A percentile compares a stretch with the other conserved stretches of the same genome.
phyloP scores from a whole-genome alignment of 2,329 filamentous ascomycete species.

The Septoria linicola region DNA sequence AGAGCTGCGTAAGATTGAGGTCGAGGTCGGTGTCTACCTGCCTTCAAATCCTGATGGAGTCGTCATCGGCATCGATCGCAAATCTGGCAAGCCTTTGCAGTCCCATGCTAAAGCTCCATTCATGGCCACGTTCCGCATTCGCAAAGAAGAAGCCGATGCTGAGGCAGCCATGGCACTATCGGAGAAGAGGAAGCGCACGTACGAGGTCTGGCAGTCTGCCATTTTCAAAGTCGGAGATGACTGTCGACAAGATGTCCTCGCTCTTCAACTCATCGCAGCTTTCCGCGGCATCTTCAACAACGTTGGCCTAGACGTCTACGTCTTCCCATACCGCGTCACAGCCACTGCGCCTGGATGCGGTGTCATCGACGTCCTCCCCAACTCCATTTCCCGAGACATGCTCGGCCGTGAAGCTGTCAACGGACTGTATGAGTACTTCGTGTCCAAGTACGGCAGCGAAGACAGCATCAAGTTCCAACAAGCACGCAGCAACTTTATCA shows the following conservation, averaged over 20 bases:
- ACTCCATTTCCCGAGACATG: conserved; percentile 98
- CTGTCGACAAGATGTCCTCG: conserved; percentile 93
- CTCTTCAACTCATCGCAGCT: conserved; percentile 94
- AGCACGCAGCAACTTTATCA: conserved; percentile 95
- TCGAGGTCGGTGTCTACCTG: conserved; percentile 95
- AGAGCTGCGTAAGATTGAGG: conserved; percentile 93
- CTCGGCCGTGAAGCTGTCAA: conserved; percentile 96
- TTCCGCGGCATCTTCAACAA: conserved; percentile 97
- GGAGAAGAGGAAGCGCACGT: conserved; percentile 47
- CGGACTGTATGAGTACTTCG: conserved; percentile 96
- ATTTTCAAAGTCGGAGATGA: conserved; percentile 99
- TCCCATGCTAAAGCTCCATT: conserved; percentile 98
- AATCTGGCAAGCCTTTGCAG: conserved; percentile 94
- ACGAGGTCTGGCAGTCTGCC: conserved; percentile 98
- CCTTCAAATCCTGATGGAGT: conserved; percentile 96
- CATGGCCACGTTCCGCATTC: conserved; percentile 98
- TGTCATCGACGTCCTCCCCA: conserved; percentile 95
- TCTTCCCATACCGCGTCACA: conserved; percentile 95
- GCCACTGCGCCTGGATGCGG: conserved; percentile 96
- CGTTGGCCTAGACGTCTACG: conserved; percentile 92
- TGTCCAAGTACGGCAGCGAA: conserved; percentile 95
- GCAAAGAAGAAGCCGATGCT: conserved; percentile 67
- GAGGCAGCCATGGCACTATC: conserved; percentile 37
- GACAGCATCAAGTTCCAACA: conserved; percentile 93
- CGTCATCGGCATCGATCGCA: conserved; percentile 95